phyloP scores from a whole-genome alignment of 495 filamentous ascomycete genomes.

The Umbilicaria muhlenbergii region DNA sequence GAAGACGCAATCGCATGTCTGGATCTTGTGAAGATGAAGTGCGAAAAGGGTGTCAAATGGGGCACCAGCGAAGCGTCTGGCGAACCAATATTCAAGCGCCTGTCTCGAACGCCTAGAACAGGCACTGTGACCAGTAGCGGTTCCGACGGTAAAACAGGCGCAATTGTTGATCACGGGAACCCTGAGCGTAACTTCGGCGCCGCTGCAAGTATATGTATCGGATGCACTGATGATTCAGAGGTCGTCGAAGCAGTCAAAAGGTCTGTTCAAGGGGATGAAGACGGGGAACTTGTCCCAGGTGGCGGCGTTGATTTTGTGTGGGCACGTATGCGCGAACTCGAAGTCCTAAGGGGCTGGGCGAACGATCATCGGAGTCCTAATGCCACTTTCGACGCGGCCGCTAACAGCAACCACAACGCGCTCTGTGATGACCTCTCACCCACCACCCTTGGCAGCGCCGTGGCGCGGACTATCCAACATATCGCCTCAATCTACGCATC shows the following conservation, averaged over 20 bases:
- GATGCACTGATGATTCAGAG: constrained; percentile 58
- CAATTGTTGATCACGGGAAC: constrained; percentile 79
- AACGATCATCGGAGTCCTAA: constrained; percentile 27
- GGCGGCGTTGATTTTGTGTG: constrained; percentile 79
- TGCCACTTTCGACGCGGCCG: constrained; percentile 20
- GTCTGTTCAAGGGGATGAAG: constrained; percentile 51
- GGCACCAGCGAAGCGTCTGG: constrained; percentile 56
- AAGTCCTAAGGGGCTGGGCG: constrained; percentile 71
- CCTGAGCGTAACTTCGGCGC: constrained; percentile 57
- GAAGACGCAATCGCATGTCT: constrained; percentile 85
- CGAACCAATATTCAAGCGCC: constrained; percentile 78
- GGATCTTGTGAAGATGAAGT: constrained; percentile 88
- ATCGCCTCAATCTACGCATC: constrained; percentile 57
- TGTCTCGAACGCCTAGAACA: constrained; percentile 43
- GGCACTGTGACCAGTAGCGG: constrained; percentile 27
- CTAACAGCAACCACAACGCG: constrained; percentile 35
- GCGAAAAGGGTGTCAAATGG: constrained; percentile 76
- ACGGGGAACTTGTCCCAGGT: constrained; percentile 42
- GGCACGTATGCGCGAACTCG: constrained; percentile 75
- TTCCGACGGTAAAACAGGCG: constrained; percentile 48
- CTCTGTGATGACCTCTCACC: constrained; percentile 10
- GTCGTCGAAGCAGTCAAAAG: constrained; percentile 54
- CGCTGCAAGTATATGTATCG: constrained; percentile 54
- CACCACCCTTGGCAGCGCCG: constrained; percentile 23
- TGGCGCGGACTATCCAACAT: constrained; percentile 34